Conservation (phyloP, 2,329 filamentous ascomycete genomes). For the Monosporascus cannonballus region DNA sequence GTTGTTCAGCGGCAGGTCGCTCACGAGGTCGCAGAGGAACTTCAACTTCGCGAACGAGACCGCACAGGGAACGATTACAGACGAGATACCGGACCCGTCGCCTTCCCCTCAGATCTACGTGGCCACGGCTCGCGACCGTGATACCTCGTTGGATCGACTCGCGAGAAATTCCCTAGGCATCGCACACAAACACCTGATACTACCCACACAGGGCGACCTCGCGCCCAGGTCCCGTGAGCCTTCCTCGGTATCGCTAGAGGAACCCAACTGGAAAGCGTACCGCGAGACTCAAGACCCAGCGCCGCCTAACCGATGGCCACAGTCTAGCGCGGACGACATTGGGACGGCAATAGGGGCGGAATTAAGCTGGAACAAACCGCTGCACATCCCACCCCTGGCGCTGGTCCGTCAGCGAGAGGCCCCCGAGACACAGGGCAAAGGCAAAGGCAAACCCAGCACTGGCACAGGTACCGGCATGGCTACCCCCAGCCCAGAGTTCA, state of each 20-base stretch:
- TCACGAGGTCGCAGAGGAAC: constrained; percentile 19
- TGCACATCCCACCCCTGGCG: constrained; percentile 8
- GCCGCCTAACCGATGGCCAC: constrained; percentile 17
- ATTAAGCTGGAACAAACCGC: constrained; percentile 10
- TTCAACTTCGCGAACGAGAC: constrained; percentile 8
- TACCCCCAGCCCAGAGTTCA: constrained; percentile 7
- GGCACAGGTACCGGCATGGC: neutral
- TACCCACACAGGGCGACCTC: constrained; percentile 8
- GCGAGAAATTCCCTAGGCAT: constrained; percentile 23
- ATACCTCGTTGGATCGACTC: constrained; percentile 19
- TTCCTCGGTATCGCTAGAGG: neutral
- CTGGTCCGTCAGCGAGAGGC: neutral
- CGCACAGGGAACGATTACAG: constrained; percentile 3
- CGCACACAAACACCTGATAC: constrained; percentile 19
- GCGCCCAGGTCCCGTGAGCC: constrained; percentile 1
- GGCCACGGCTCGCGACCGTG: constrained; percentile 8
- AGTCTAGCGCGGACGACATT: constrained; percentile 8
- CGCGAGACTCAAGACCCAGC: constrained; percentile 12
- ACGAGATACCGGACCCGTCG: constrained; percentile 6
- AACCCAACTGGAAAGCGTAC: constrained; percentile 17
- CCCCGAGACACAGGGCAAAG: constrained; percentile 7
- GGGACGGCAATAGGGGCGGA: constrained; percentile 9
- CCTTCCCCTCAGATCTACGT: constrained; percentile 5
- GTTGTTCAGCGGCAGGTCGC: constrained; percentile 19
- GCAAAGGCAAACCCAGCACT: constrained; percentile 5